A percentile compares a stretch with the other conserved stretches of the same genome.
Conservation (phyloP, 345 rosid species). For the Melastoma malabathricum region DNA sequence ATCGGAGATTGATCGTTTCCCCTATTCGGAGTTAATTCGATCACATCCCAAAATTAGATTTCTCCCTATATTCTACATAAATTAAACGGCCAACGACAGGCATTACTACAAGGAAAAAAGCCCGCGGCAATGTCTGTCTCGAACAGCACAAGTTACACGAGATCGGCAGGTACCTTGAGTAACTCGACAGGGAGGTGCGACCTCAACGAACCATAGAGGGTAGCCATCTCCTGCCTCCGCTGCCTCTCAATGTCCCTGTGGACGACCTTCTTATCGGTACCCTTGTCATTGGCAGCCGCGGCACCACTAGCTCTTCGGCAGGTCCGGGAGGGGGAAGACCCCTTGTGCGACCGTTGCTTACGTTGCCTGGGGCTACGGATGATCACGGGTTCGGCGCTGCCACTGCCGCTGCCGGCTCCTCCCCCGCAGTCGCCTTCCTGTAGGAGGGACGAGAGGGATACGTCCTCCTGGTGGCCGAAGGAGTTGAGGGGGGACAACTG, state of each 20-base stretch:
- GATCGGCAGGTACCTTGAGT: slow-evolving; percentile 20
- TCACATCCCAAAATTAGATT: background rate
- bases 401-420: no score
- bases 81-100: background rate
- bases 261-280: slow-evolving; percentile 13
- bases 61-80: background rate
- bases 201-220: slow-evolving; percentile 19
- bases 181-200: slow-evolving; percentile 21
- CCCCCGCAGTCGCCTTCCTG: background rate
- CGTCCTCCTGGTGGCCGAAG: slow-evolving; percentile 3
- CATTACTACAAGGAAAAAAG: background rate
- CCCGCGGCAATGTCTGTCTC: background rate
- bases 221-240: slow-evolving; percentile 34
- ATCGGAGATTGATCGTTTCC: slow-evolving; percentile 34
- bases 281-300: background rate
- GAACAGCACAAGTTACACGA: background rate
- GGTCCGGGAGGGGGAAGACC: background rate
- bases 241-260: slow-evolving; percentile 29
- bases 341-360: background rate
- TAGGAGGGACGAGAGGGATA: slow-evolving; percentile 1
- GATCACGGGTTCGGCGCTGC: background rate
- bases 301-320: background rate
- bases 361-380: no score
- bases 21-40: slow-evolving; percentile 14
- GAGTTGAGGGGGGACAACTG: slow-evolving; percentile 9